Evolutionary conservation across 176 grass and related monocot genomes (phyloP).

Genomic region (Poa pratensis): DNA sequence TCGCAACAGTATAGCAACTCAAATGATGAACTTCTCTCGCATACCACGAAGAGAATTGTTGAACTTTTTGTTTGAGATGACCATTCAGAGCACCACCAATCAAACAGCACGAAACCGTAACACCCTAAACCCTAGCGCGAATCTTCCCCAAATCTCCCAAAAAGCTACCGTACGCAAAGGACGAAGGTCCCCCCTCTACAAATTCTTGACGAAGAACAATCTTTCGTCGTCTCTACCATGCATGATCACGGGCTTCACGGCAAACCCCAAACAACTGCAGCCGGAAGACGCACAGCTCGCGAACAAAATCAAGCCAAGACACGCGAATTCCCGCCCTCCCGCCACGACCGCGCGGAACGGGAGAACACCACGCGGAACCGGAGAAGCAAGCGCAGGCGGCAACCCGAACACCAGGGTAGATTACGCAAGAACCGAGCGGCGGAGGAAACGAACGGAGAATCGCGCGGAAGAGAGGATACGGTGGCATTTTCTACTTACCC

Average conservation of each 20-base stretch:
- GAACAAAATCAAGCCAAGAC: constrained; percentile 1
- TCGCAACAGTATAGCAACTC: not conserved
- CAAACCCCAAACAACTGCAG: not conserved
- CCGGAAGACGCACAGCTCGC: not conserved
- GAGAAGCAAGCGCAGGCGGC: not conserved
- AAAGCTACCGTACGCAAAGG: not conserved
- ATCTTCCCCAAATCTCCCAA: not conserved
- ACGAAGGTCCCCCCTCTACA: not conserved
- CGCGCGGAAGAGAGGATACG: not conserved
- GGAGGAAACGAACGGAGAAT: not conserved
- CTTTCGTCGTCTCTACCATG: not conserved
- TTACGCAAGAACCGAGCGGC: not conserved
- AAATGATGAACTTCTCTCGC: not conserved
- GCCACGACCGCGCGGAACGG: not conserved
- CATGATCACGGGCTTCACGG: constrained; percentile 11
- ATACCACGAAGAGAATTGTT: not conserved
- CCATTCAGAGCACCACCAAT: not conserved
- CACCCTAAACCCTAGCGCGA: not conserved
- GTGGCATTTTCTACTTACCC: not conserved
- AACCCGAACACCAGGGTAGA: not conserved
- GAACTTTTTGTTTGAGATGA: not conserved
- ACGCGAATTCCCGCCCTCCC: not conserved
- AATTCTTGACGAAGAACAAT: not conserved
- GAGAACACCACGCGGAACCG: not conserved
- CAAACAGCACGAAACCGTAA: constrained; percentile 1